These are phyloP conservation scores for Stellera chamaejasme DNA, from an alignment of 345 rosid genomes.

Conservation along the genomic window DNA sequence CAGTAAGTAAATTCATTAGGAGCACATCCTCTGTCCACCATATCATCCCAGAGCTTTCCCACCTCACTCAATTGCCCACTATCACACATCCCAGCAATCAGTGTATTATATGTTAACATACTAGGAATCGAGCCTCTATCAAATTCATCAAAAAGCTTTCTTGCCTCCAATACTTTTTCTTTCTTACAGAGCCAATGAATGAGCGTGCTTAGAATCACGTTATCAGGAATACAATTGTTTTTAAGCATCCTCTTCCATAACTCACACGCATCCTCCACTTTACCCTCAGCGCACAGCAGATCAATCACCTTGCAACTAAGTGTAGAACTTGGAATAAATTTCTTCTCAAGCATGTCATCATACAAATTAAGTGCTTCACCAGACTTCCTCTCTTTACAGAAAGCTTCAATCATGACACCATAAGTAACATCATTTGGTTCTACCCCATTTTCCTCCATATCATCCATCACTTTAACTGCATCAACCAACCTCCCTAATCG, in stretches of 20 bases:
- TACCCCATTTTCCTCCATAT: slow-evolving; percentile 68
- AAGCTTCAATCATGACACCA: slow-evolving; percentile 74
- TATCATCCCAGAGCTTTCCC: slow-evolving; percentile 76
- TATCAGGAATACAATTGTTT: slow-evolving; percentile 68
- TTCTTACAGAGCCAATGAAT: slow-evolving; percentile 84
- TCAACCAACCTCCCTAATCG: slow-evolving; percentile 55
- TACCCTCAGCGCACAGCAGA: slow-evolving; percentile 50
- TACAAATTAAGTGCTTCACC: slow-evolving; percentile 71
- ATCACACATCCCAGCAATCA: slow-evolving; percentile 81
- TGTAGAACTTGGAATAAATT: slow-evolving; percentile 50
- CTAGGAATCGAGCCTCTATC: slow-evolving; percentile 67
- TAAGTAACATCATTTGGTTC: slow-evolving; percentile 79
- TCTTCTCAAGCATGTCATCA: slow-evolving; percentile 61
- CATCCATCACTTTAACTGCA: slow-evolving; percentile 80
- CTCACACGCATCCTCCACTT: slow-evolving; percentile 61
- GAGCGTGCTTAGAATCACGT: slow-evolving; percentile 64
- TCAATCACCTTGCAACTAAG: slow-evolving; percentile 83
- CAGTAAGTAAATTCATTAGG: slow-evolving; percentile 75
- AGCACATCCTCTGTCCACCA: slow-evolving; percentile 69
- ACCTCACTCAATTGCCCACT: slow-evolving; percentile 61
- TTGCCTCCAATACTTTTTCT: slow-evolving; percentile 61
- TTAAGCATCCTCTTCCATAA: slow-evolving; percentile 72
- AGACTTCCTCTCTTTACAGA: slow-evolving; percentile 53
- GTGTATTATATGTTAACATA: slow-evolving; percentile 61
- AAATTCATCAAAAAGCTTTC: slow-evolving; percentile 67